Percentiles rank a stretch among this genome's conserved stretches.
Evolutionary conservation across 495 filamentous ascomycete species (phyloP).

Genomic region (Chaetomidium leptoderma): DNA sequence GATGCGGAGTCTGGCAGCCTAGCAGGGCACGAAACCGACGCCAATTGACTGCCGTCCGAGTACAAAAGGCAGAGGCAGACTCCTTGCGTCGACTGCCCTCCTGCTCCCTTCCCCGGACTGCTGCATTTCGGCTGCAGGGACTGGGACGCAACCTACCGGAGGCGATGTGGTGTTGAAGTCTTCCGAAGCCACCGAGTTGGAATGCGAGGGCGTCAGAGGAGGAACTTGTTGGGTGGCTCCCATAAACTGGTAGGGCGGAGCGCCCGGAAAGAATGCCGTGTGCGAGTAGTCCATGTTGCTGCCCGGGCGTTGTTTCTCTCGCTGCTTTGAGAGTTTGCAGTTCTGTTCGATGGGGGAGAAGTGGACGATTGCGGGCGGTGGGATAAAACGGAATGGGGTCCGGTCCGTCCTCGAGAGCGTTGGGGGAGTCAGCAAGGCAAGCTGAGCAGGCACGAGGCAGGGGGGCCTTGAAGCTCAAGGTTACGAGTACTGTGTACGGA

Average conservation of each 20-base stretch:
- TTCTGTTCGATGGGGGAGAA: neutral
- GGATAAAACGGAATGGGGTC: too few species aligned
- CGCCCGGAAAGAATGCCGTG: constrained; percentile 41
- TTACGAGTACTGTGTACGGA: too few species aligned
- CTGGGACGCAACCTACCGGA: constrained; percentile 44
- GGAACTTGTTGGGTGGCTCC: constrained; percentile 42
- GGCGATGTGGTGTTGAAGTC: constrained; percentile 52
- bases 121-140: neutral
- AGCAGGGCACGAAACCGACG: neutral
- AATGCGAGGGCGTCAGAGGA: constrained; percentile 50
- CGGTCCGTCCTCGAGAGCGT: neutral
- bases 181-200: constrained; percentile 49
- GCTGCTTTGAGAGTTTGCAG: neutral
- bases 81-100: neutral
- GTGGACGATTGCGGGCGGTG: too few species aligned
- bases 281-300: constrained; percentile 44
- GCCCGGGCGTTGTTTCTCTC: neutral
- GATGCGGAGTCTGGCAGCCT: constrained; percentile 26
- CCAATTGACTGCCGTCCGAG: constrained; percentile 1
- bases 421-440: neutral
- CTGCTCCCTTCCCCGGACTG: neutral
- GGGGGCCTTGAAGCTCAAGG: constrained; percentile 3
- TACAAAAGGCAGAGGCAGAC: constrained; percentile 18
- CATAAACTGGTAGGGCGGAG: constrained; percentile 54
- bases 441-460: too few species aligned